phyloP scores from a whole-genome alignment of 352 stramenopile genomes.

The Phytophthora tubulina region DNA sequence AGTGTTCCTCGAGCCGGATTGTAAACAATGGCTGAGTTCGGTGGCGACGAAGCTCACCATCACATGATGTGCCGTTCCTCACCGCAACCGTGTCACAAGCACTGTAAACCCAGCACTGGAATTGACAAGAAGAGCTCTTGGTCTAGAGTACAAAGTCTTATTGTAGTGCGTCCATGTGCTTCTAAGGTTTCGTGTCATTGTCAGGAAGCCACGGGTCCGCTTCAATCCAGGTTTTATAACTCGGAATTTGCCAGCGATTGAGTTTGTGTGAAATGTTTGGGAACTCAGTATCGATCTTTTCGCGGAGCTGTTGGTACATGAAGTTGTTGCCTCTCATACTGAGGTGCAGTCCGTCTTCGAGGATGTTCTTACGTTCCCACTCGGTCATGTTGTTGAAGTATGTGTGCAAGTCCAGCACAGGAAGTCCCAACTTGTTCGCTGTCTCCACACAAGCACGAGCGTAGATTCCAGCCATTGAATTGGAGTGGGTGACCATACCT shows the following conservation, averaged over 20 bases:
- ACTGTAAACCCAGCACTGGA: no score
- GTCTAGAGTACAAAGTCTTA: background rate
- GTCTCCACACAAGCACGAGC: slow-evolving; percentile 54
- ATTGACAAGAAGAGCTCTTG: no score
- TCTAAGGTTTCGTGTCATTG: background rate
- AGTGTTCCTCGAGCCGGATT: background rate
- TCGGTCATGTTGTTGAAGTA: slow-evolving; percentile 49
- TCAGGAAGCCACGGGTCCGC: slow-evolving; percentile 19
- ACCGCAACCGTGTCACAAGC: no score
- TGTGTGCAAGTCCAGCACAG: slow-evolving; percentile 52
- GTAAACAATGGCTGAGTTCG: slow-evolving; percentile 1
- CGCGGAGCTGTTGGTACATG: slow-evolving; percentile 30
- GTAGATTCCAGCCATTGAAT: slow-evolving; percentile 52
- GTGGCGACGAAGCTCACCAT: slow-evolving; percentile 14
- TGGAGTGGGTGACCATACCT: slow-evolving; percentile 48
- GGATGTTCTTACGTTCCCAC: slow-evolving; percentile 38
- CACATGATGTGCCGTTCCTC: slow-evolving; percentile 13
- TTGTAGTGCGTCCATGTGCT: background rate
- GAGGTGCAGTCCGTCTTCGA: slow-evolving; percentile 64
- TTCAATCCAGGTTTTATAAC: slow-evolving; percentile 27
- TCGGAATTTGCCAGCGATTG: slow-evolving; percentile 38
- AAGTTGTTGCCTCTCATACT: slow-evolving; percentile 53
- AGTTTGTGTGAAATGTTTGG: slow-evolving; percentile 24
- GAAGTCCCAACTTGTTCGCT: slow-evolving; percentile 34
- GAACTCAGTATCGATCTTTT: slow-evolving; percentile 32